Evolutionary conservation across 2,329 filamentous ascomycete genomes (phyloP).

Genomic region (Aspergillus sp.): DNA sequence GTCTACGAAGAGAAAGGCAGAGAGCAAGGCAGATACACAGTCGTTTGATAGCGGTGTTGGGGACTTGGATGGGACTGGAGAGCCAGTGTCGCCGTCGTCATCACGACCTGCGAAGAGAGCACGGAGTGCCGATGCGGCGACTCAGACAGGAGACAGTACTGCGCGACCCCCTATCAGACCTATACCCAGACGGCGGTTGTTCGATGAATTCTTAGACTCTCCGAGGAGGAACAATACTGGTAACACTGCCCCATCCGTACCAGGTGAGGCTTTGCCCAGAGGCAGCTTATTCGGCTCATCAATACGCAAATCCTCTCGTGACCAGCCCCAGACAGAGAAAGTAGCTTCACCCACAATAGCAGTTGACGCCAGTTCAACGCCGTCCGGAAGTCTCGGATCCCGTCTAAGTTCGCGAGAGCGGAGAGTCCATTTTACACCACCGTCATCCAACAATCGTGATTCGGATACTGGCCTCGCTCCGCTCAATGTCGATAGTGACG

Average conservation of each 20-base stretch:
- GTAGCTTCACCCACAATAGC: not conserved
- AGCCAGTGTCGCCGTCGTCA: not conserved
- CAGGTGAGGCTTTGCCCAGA: not conserved
- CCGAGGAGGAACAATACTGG: not conserved
- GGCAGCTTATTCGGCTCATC: not conserved
- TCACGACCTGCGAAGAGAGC: constrained; percentile 1
- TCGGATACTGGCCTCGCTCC: not conserved
- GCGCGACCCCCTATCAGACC: not conserved
- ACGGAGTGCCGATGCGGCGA: not conserved
- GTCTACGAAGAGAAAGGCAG: constrained; percentile 7
- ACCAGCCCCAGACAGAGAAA: not conserved
- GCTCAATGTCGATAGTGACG: constrained; percentile 4
- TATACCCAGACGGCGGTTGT: constrained; percentile 3
- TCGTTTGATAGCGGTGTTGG: constrained; percentile 14
- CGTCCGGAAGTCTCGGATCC: not conserved
- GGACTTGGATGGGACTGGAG: not conserved
- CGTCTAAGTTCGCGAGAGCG: not conserved
- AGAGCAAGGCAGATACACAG: constrained; percentile 1
- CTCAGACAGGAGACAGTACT: not conserved
- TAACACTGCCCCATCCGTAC: not conserved
- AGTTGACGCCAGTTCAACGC: not conserved
- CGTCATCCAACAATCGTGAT: not conserved
- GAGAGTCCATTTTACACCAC: not conserved
- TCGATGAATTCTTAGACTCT: not conserved
- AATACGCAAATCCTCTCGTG: not conserved